A percentile compares a stretch with the other conserved stretches of the same genome.
phyloP scores from a whole-genome alignment of 129 eudicot genomes.

The Silybum marianum region DNA sequence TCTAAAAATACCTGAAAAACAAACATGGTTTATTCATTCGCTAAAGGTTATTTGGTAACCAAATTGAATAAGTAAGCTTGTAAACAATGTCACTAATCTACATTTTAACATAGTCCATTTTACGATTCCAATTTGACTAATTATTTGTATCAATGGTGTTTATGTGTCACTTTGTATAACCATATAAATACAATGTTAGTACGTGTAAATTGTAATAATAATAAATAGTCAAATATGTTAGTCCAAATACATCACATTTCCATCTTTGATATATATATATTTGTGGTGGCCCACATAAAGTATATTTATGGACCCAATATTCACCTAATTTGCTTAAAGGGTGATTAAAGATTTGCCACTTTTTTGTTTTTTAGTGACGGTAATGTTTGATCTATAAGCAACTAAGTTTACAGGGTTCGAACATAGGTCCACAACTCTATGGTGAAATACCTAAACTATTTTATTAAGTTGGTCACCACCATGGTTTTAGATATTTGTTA shows the following conservation, averaged over 20 bases:
- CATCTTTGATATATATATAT: conserved; percentile 3
- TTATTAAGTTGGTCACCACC: not conserved
- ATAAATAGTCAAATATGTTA: not conserved
- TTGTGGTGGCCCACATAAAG: conserved; percentile 14
- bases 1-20: not conserved
- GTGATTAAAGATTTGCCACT: not conserved
- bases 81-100: not conserved
- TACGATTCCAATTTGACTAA: not conserved
- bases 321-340: conserved; percentile 11
- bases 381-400: not conserved
- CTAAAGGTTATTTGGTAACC: too few relatives aligned
- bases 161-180: not conserved
- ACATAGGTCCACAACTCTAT: not conserved
- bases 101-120: too few relatives aligned
- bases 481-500: not conserved
- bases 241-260: conserved; percentile 4
- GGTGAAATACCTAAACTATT: not conserved
- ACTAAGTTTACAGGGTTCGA: not conserved
- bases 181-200: not conserved
- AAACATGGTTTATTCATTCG: not conserved
- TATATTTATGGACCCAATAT: conserved; percentile 12
- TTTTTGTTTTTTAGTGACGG: not conserved
- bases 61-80: not conserved
- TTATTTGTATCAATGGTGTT: not conserved
- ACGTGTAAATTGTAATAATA: not conserved